Conservation (phyloP, 768 basidiomycete species). For the Suillus decipiens region DNA sequence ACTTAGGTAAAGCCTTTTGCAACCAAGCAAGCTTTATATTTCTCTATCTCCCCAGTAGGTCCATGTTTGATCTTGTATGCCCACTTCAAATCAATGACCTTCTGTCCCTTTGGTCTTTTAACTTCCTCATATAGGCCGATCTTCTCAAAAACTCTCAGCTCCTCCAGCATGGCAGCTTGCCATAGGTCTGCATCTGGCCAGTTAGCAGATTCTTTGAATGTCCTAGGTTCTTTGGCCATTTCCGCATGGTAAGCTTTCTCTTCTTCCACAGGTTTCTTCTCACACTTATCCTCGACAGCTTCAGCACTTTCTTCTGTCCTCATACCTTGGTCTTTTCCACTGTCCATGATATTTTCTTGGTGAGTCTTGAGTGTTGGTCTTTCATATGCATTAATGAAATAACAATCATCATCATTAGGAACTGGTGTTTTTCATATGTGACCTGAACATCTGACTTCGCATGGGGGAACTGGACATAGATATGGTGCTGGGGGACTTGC, state of each 20-base stretch:
- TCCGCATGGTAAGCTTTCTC: too few relatives aligned
- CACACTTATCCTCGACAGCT: too few relatives aligned
- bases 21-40: constrained; percentile 42
- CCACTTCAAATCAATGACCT: constrained; percentile 2
- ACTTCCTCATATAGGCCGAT: constrained; percentile 8
- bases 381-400: too few relatives aligned
- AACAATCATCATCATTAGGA: too few relatives aligned
- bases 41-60: constrained; percentile 27
- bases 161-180: constrained; percentile 2
- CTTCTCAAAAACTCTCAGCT: not conserved
- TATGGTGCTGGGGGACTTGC: not conserved
- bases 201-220: not conserved
- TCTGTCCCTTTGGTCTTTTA: not conserved
- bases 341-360: too few relatives aligned
- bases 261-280: too few relatives aligned
- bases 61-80: not conserved
- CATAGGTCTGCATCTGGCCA: constrained; percentile 7
- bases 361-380: too few relatives aligned
- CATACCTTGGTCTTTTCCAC: too few relatives aligned
- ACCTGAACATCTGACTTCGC: not conserved
- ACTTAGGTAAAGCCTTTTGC: constrained; percentile 35
- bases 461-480: constrained; percentile 2
- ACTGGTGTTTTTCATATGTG: too few relatives aligned
- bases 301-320: too few relatives aligned
- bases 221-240: not conserved